Percentiles rank a stretch among this genome's conserved stretches.
Conservation (phyloP, 1,139 yeast species). For the Wickerhamomyces sp. region DNA sequence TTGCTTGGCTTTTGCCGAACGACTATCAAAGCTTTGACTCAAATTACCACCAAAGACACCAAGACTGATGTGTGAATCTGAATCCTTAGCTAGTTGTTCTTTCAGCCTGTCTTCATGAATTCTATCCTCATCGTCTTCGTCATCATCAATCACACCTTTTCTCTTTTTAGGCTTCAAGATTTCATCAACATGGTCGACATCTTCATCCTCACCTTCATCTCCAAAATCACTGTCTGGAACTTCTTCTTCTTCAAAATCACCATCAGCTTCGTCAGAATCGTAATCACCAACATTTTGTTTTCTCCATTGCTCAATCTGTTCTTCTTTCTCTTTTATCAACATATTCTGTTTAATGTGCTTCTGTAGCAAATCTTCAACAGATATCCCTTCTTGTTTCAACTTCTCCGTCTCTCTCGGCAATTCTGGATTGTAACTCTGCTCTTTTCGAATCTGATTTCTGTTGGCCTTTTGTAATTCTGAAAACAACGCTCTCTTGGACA, state of each 20-base stretch:
- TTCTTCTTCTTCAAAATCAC: conserved; percentile 17
- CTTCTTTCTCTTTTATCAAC: conserved; percentile 48
- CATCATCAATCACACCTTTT: conserved; percentile 11
- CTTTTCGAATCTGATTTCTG: conserved; percentile 27
- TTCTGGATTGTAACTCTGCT: conserved; percentile 24
- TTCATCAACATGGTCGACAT: conserved; percentile 20
- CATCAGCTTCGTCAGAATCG: conserved; percentile 15
- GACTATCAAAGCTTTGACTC: conserved; percentile 10
- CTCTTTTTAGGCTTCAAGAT: conserved; percentile 5
- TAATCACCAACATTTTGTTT: conserved; percentile 11
- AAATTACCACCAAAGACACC: conserved; percentile 31
- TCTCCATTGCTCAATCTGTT: conserved; percentile 29
- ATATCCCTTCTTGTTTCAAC: conserved; percentile 14
- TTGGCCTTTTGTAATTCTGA: conserved; percentile 26
- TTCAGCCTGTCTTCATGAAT: conserved; percentile 12
- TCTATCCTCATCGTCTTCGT: conserved; percentile 13
- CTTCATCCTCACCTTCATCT: conserved; percentile 12
- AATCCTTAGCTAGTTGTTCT: conserved; percentile 2
- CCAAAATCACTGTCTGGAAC: conserved; percentile 10
- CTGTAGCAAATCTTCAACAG: conserved; percentile 50
- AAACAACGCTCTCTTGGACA: conserved; percentile 23
- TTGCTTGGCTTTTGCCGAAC: conserved; percentile 12
- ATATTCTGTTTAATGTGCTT: conserved; percentile 54
- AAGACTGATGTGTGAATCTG: conserved; percentile 23
- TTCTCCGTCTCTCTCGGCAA: conserved; percentile 25